Conservation (phyloP, 2,329 filamentous ascomycete species). For the Rhytidhysteron rufulum region DNA sequence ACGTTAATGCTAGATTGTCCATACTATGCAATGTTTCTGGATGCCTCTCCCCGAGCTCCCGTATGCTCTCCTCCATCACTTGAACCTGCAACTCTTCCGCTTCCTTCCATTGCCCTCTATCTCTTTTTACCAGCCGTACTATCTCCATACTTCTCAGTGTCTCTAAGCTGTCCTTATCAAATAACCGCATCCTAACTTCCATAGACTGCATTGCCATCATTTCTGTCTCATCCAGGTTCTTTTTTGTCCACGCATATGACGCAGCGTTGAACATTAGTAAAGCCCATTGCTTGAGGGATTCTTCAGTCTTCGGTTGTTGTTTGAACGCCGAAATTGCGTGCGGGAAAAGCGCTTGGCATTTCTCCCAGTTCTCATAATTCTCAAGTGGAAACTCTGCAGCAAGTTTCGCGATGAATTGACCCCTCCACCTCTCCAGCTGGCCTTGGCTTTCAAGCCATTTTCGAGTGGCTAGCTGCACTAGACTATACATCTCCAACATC, state of each 20-base stretch:
- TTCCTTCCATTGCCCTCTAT: neutral
- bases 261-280: neutral
- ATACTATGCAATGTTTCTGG: neutral
- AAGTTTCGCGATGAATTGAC: slow-evolving; percentile 21
- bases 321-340: slow-evolving; percentile 14
- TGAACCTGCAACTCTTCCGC: no score
- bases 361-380: slow-evolving; percentile 23
- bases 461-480: slow-evolving; percentile 38
- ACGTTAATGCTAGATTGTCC: neutral
- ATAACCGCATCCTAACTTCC: neutral
- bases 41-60: slow-evolving; percentile 1
- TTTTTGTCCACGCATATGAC: neutral
- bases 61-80: neutral
- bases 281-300: neutral
- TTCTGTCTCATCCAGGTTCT: neutral
- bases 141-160: slow-evolving; percentile 1
- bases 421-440: slow-evolving; percentile 18
- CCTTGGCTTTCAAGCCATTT: slow-evolving; percentile 27
- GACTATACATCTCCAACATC: neutral
- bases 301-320: neutral
- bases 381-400: slow-evolving; percentile 13
- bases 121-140: neutral
- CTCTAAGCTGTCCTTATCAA: neutral
- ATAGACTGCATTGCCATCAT: neutral
- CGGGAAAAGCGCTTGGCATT: slow-evolving; percentile 21